Base-by-base conservation (phyloP, 2,329 filamentous ascomycete species). In the Penicillium thymicola region DNA sequence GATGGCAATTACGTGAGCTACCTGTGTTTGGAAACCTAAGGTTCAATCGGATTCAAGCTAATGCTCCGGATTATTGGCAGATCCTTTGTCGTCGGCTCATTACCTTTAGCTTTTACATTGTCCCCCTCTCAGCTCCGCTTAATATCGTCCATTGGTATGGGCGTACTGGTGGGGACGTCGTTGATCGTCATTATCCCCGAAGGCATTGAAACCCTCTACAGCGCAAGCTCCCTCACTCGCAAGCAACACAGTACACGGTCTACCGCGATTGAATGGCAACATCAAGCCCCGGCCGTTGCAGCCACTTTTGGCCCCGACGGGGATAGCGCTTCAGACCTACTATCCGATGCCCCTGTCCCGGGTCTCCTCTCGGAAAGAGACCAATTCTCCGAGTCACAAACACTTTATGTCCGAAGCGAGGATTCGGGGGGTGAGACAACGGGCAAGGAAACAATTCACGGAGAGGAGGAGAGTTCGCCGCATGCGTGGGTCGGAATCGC, bases 151-250 rank as follows among this genome's bases (percentile, higher is more conserved):
- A 85, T 97, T 71, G 94, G 94, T 51, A 91, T 96, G 74, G 94
- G 94, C 43, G 89, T 99, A 50, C 81, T 99, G 9, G 92, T 99
- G 16, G 94, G 94, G 36, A 97, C 94, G 28, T 93, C 93, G 1
- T 82, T 99, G 62, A 93, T 97, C 62, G 92, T 99, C 32, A 97
- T 99, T 70, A 96, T 99, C 67, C 94, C 94, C 0, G 94, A 99
- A 75, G 94, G 94, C 37, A 88, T 97, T 58, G 92, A 97, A 71
- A 93, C 94, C 3, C 82, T 97, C 55, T 90, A 94, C 65, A 86
- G 78, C 64, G 81, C 84, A 37, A 75, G 68, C 49, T 60, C 69
- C 18, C 57, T 67, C 30, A 67, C 65, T 57, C 69, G 58, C 56
- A 75, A 72, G 55, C 69, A 64, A 57, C 66, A 71, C 45, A 70